These are phyloP conservation scores for Hordeum marinum DNA, from an alignment of 176 grass and related monocot species.

Conservation along the genomic window DNA sequence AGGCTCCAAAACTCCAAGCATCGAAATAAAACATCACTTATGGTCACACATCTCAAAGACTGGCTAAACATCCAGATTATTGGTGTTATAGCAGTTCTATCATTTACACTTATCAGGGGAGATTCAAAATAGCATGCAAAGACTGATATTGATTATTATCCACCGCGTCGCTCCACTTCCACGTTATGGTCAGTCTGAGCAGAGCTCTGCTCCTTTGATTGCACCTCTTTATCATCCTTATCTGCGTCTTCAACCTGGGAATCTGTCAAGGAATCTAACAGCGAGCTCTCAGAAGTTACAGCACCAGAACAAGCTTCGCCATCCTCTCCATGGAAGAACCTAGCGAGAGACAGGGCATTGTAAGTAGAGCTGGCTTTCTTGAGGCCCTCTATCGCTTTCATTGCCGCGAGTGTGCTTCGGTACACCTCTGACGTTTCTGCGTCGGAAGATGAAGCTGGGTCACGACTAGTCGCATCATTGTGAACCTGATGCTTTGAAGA, in stretches of 20 bases:
- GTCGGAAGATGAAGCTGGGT: constrained; percentile 28
- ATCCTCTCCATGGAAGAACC: constrained; percentile 72
- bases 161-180: neutral
- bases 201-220: constrained; percentile 37
- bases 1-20: neutral
- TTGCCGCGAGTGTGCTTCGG: constrained; percentile 77
- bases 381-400: constrained; percentile 84
- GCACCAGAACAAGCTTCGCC: constrained; percentile 66
- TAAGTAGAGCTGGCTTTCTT: constrained; percentile 85
- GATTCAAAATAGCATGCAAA: neutral
- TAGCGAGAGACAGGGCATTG: constrained; percentile 72
- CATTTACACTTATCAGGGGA: constrained; percentile 29
- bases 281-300: constrained; percentile 73
- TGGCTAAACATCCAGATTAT: constrained; percentile 21
- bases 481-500: constrained; percentile 26
- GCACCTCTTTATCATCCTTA: constrained; percentile 45
- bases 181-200: neutral
- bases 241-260: constrained; percentile 58
- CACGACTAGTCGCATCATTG: neutral
- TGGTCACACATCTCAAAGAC: constrained; percentile 14
- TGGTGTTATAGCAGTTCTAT: constrained; percentile 9
- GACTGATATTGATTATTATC: constrained; percentile 12
- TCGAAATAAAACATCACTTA: neutral
- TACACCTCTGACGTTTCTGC: constrained; percentile 60
- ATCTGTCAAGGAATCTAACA: constrained; percentile 38